Evolutionary conservation across 2,329 filamentous ascomycete species (phyloP), one percentile per base, ranked within the genome.

Genomic region (Aureobasidium sp.): DNA sequence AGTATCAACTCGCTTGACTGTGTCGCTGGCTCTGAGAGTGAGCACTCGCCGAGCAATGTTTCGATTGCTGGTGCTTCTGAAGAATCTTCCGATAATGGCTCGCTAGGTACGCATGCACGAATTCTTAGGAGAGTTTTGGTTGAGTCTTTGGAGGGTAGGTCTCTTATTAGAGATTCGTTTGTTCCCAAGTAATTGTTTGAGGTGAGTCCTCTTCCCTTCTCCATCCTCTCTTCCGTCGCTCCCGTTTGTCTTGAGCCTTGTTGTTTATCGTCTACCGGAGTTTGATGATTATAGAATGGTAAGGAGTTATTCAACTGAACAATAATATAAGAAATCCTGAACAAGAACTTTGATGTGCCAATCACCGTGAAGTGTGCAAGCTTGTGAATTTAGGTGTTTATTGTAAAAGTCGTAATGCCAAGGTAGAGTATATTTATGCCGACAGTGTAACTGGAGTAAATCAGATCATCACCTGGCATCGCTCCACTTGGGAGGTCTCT

Each of bases 401-500:
- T 17, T 2, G 17, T 44, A 36, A 4, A 14, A 34, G 14, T 44
- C 8, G 17, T 20, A 29, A 22, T 3, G 15, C 12, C 25, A 44
- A 6, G 6, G 29, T 17, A 17, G 29, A 7, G 5, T 47, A 25
- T 29, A 25, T 34, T 8, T 34, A 12, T 1, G 6, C 20, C 8
- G 9, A 49, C 9, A 34, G 2, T 48, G 27, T 9, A 31, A 15
- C 31, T n/a, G n/a, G n/a, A n/a, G n/a, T n/a, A n/a, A n/a, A 34
- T 11, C 1, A 31, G 20, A 22, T 39, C n/a, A 48, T 62, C 64
- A 61, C 25, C 41, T 55, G 15, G 53, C 64, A 31, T 65, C 64
- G 31, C 59, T 59, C 62, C 62, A 65, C 31, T 62, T 62, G 2
- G 62, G 62, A 12, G 62, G 56, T 42, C 45, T 45, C 48, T 64